Conservation (phyloP, 306 rosid species). For the Vicia sativa region DNA sequence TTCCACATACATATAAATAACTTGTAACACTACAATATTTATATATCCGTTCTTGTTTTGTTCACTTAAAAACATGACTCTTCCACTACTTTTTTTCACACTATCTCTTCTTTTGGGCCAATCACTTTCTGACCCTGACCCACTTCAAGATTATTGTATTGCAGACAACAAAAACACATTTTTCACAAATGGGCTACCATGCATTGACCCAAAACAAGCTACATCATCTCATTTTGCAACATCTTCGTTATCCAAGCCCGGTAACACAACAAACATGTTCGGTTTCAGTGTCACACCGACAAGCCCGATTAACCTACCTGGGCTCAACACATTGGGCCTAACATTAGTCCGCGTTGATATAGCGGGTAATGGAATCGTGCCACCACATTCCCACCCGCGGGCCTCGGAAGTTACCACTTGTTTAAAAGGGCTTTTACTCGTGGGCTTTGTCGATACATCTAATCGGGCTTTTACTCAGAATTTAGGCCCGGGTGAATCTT, state of each 20-base stretch:
- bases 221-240: constrained; percentile 53
- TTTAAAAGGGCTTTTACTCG: constrained; percentile 51
- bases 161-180: constrained; percentile 47
- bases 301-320: constrained; percentile 55
- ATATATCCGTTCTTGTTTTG: not conserved
- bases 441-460: constrained; percentile 60
- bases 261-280: constrained; percentile 40
- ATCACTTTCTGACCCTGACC: constrained; percentile 56
- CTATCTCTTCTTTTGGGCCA: constrained; percentile 38
- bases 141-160: constrained; percentile 76
- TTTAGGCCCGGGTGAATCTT: constrained; percentile 59
- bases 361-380: constrained; percentile 37
- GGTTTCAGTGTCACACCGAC: constrained; percentile 59
- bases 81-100: constrained; percentile 36
- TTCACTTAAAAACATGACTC: constrained; percentile 44
- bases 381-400: constrained; percentile 70
- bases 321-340: constrained; percentile 78
- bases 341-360: constrained; percentile 59
- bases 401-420: constrained; percentile 69
- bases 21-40: not conserved
- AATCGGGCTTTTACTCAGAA: constrained; percentile 42
- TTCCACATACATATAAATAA: constrained; percentile 26
- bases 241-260: constrained; percentile 53
- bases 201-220: constrained; percentile 65
- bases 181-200: constrained; percentile 60